Evolutionary conservation across 345 rosid species (phyloP).

Genomic region (Gynandropsis gynandra): DNA sequence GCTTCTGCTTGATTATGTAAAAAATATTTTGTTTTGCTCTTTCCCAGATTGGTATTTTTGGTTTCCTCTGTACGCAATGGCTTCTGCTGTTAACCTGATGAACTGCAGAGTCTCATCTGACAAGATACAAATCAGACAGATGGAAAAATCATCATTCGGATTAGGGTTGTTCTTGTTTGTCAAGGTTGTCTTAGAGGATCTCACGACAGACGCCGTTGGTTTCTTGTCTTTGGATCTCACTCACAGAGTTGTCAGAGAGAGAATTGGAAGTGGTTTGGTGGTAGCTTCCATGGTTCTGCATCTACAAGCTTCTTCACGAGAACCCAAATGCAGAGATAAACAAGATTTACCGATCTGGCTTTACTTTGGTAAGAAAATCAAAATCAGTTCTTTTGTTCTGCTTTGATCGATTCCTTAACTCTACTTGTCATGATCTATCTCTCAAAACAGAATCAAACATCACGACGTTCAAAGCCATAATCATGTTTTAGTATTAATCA

Average conservation of each 20-base stretch:
- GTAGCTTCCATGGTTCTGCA: slow-evolving; percentile 61
- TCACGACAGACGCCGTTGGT: slow-evolving; percentile 30
- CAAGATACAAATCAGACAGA: slow-evolving; percentile 18
- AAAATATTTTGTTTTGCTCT: neutral
- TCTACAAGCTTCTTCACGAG: slow-evolving; percentile 27
- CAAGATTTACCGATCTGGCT: slow-evolving; percentile 16
- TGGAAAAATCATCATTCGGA: slow-evolving; percentile 27
- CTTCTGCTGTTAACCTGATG: slow-evolving; percentile 43
- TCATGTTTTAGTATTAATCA: too few relatives aligned
- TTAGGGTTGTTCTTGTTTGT: slow-evolving; percentile 45
- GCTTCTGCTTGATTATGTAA: neutral
- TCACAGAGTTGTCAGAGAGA: slow-evolving; percentile 67
- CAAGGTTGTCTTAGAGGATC: slow-evolving; percentile 47
- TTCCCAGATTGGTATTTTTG: slow-evolving; percentile 73
- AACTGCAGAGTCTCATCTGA: slow-evolving; percentile 23
- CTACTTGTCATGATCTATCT: neutral
- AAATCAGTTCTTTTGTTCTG: neutral
- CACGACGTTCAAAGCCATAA: too few relatives aligned
- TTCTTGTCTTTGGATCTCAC: slow-evolving; percentile 54
- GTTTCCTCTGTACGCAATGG: slow-evolving; percentile 69
- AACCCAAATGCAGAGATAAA: slow-evolving; percentile 9
- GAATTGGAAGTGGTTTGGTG: slow-evolving; percentile 70
- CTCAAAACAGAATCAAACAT: neutral
- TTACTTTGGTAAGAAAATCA: slow-evolving; percentile 36
- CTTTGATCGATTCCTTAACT: neutral